Percentiles rank a stretch among this genome's conserved stretches.
Evolutionary conservation across 2,329 filamentous ascomycete species (phyloP).

Genomic region (Cyclaneusma minus): DNA sequence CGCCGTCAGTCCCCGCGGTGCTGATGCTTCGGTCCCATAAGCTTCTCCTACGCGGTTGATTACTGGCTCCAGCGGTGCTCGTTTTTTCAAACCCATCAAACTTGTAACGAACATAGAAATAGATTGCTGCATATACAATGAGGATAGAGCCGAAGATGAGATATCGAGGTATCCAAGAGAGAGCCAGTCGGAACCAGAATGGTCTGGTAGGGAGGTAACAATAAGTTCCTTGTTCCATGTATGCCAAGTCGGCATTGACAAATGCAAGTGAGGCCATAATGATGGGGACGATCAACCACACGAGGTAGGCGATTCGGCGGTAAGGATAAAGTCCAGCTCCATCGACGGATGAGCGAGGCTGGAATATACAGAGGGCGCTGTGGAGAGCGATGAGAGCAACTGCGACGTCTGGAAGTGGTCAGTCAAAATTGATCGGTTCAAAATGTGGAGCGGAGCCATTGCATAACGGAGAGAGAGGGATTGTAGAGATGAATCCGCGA

Average conservation of each 20-base stretch:
- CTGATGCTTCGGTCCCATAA: slow-evolving; percentile 3
- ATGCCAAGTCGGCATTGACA: slow-evolving; percentile 34
- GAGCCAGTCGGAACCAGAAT: slow-evolving; percentile 50
- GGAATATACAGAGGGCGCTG: slow-evolving; percentile 56
- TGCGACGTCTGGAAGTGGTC: slow-evolving; percentile 38
- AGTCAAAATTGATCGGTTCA: slow-evolving; percentile 2
- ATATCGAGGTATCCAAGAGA: slow-evolving; percentile 63
- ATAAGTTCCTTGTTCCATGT: slow-evolving; percentile 47
- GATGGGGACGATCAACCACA: slow-evolving; percentile 41
- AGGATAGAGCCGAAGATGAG: slow-evolving; percentile 50
- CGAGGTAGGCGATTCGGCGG: slow-evolving; percentile 39
- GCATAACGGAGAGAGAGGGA: background rate
- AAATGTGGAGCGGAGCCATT: slow-evolving; percentile 1
- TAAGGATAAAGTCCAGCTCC: slow-evolving; percentile 55
- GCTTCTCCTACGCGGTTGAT: slow-evolving; percentile 3
- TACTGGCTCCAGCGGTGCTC: slow-evolving; percentile 3
- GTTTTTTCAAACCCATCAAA: slow-evolving; percentile 14
- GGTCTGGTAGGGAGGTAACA: slow-evolving; percentile 55
- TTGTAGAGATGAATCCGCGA: no score
- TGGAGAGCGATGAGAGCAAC: slow-evolving; percentile 62
- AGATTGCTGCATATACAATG: slow-evolving; percentile 51
- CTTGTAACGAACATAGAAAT: slow-evolving; percentile 41
- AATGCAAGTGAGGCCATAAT: slow-evolving; percentile 49
- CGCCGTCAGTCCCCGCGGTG: slow-evolving; percentile 1
- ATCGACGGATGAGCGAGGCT: slow-evolving; percentile 29